Evolutionary conservation across 179 eudicot species (phyloP).

Genomic region (Nepenthes alata): DNA sequence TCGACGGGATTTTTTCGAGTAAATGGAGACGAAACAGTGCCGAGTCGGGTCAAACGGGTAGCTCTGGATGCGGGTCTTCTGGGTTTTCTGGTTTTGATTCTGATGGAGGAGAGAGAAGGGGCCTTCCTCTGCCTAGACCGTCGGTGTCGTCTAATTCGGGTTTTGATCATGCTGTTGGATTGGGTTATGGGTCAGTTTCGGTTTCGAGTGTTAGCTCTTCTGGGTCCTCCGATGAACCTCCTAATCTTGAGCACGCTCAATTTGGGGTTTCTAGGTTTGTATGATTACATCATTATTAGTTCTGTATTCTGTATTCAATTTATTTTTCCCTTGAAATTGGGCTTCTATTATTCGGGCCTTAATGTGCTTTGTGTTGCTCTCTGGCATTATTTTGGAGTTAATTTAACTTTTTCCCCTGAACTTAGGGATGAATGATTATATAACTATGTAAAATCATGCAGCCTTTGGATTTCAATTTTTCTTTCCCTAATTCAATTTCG

Average conservation of each 20-base stretch:
- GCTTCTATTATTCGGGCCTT: too few species aligned
- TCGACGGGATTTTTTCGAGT: slow-evolving; percentile 18
- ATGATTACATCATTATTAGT: background rate
- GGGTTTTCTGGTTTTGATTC: slow-evolving; percentile 50
- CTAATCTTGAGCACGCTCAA: slow-evolving; percentile 35
- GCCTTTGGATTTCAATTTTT: too few species aligned
- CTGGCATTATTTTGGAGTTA: background rate
- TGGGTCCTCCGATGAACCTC: slow-evolving; percentile 69
- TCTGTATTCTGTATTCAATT: background rate
- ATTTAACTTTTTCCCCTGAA: background rate
- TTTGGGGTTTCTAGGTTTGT: slow-evolving; percentile 45
- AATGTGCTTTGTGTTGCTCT: too few species aligned
- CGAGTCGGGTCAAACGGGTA: slow-evolving; percentile 7
- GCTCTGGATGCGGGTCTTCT: slow-evolving; percentile 15
- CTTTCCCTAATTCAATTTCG: too few species aligned
- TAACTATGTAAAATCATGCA: too few species aligned
- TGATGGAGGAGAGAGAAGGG: slow-evolving; percentile 29
- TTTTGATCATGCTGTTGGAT: slow-evolving; percentile 17
- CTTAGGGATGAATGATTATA: background rate
- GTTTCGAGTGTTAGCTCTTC: slow-evolving; percentile 77
- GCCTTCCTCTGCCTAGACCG: slow-evolving; percentile 70
- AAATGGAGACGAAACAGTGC: slow-evolving; percentile 7
- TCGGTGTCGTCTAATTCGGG: slow-evolving; percentile 4
- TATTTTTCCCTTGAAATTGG: background rate
- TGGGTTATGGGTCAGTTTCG: slow-evolving; percentile 42